Evolutionary conservation across 129 eudicot genomes (phyloP).

Genomic region (Helichrysum umbraculigerum): DNA sequence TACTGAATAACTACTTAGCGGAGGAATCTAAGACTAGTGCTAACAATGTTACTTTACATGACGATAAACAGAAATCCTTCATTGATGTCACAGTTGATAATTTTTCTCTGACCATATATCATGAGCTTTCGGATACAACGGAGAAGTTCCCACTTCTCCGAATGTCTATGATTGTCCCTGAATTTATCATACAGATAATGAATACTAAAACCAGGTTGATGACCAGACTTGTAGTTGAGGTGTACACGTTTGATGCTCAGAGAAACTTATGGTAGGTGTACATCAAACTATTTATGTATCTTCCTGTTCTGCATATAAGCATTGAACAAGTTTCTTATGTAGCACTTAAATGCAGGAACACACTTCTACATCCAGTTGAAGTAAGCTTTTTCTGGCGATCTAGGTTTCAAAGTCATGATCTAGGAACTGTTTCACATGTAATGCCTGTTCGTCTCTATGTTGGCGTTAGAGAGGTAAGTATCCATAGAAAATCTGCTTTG

Average conservation of each 20-base stretch:
- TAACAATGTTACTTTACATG: constrained; percentile 27
- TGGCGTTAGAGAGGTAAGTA: constrained; percentile 68
- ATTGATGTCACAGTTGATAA: constrained; percentile 51
- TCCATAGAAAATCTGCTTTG: constrained; percentile 11
- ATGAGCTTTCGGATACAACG: constrained; percentile 67
- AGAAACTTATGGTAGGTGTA: constrained; percentile 64
- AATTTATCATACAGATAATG: constrained; percentile 53
- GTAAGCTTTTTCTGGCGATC: constrained; percentile 58
- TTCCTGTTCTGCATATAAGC: neutral
- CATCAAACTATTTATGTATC: neutral
- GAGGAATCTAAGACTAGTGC: constrained; percentile 33
- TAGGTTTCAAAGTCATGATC: constrained; percentile 41
- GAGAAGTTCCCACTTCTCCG: constrained; percentile 82
- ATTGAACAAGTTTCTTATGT: constrained; percentile 17
- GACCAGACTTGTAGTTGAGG: constrained; percentile 46
- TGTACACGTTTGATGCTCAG: constrained; percentile 71
- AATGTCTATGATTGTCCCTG: constrained; percentile 48
- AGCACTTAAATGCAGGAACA: constrained; percentile 58
- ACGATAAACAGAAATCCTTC: constrained; percentile 24
- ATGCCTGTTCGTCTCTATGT: constrained; percentile 62
- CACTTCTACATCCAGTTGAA: constrained; percentile 69
- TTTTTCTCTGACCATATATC: constrained; percentile 59
- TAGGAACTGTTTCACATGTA: constrained; percentile 40
- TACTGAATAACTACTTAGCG: constrained; percentile 23
- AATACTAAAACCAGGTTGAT: constrained; percentile 70